Percentiles rank a stretch among this genome's conserved stretches.
These are phyloP conservation scores for Ballota nigra DNA, from an alignment of 257 asterid genomes.

Conservation along the genomic window DNA sequence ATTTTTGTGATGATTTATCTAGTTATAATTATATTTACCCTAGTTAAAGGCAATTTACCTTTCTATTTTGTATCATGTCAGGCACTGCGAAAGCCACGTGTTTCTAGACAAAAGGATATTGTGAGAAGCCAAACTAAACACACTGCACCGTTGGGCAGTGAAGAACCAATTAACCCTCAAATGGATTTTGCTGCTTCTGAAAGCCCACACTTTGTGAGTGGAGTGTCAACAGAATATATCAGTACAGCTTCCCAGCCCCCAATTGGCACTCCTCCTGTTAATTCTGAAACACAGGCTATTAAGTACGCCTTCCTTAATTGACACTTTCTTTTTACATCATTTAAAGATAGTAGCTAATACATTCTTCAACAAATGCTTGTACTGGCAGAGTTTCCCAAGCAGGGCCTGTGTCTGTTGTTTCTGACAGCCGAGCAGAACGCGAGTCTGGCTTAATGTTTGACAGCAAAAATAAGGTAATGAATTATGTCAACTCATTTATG, in stretches of 20 bases:
- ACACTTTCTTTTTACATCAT: conserved; percentile 13
- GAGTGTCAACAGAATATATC: conserved; percentile 39
- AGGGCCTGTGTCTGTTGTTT: conserved; percentile 35
- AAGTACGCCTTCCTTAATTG: conserved; percentile 41
- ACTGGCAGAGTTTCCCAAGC: conserved; percentile 52
- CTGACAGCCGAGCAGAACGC: conserved; percentile 45
- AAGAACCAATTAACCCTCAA: conserved; percentile 34
- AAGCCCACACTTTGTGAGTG: conserved; percentile 43
- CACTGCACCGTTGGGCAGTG: conserved; percentile 36
- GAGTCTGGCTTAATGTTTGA: conserved; percentile 48
- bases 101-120: conserved; percentile 41
- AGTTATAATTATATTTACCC: neutral
- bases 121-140: conserved; percentile 45
- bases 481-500: conserved; percentile 32
- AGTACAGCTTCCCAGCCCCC: conserved; percentile 56
- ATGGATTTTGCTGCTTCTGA: conserved; percentile 44
- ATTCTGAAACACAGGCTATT: conserved; percentile 46
- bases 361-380: conserved; percentile 21
- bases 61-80: conserved; percentile 28
- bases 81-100: conserved; percentile 57
- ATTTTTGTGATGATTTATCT: conserved; percentile 10
- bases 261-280: conserved; percentile 62
- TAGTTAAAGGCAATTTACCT: neutral
- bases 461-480: conserved; percentile 50
- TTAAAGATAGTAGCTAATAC: conserved; percentile 11